Evolutionary conservation across 2,329 filamentous ascomycete species (phyloP), one percentile per base, ranked within the genome.

Genomic region (Exophiala lecanii-corni): DNA sequence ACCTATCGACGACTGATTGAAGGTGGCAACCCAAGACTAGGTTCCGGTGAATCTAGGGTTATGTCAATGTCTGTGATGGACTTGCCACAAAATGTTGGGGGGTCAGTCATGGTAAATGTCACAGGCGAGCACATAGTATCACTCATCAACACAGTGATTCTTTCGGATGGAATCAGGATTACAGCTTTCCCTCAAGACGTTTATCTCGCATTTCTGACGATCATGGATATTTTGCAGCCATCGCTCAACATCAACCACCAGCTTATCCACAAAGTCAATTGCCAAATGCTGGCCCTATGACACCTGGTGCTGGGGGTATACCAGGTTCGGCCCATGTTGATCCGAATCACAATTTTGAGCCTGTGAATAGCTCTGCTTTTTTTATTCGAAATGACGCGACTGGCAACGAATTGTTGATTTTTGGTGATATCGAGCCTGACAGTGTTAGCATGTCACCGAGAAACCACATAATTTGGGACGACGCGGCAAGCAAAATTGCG

Each of bases 341-440:
- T 31, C 43, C 35, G 20, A 48, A 49, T 39, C 51, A 80, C 43
- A 69, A 66, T 13, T 59, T 75, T 45, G 57, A 59, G 45, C 63
- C 54, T 18, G 67, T 63, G 47, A 88, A 96, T 61, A 94, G 87
- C 51, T 92, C 89, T 13, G 91, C 88, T 1, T 97, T 89, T 65
- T 97, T 98, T 64, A 85, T 98, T 52, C 84, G 87, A 26, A 85
- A 92, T 47, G 71, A 82, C 23, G 61, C 68, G 1, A 84, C 80
- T 0, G 76, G 78, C 1, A 76, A 76, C 21, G 91, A 98, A 64
- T 78, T 97, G 2, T 77, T 98, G 47, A 86, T 98, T 36, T 97
- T 96, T 60, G 92, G 92, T 13, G 92, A 98, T 54, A 86, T 97
- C 26, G 92, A 98, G 60, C 89, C 92, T 1, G 92, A 98, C 63